Conservation (phyloP, 2,329 filamentous ascomycete genomes). For the Hypoxylon sp. region DNA sequence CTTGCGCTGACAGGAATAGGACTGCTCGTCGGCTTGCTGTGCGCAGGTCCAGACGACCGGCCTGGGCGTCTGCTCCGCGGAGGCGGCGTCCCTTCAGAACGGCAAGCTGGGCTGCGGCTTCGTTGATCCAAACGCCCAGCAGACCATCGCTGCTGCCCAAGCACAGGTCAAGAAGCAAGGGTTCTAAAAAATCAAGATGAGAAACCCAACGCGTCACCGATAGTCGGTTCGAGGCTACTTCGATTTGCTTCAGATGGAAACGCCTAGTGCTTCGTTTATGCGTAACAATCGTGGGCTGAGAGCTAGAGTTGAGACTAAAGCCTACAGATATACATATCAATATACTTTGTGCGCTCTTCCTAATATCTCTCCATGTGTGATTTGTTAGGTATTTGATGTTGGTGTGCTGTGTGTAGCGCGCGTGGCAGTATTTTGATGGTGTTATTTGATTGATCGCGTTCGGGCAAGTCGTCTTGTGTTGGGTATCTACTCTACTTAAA, state of each 20-base stretch:
- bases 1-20: conserved; percentile 21
- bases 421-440: neutral
- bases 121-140: conserved; percentile 51
- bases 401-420: neutral
- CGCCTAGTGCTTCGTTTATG: neutral
- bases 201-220: neutral
- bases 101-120: conserved; percentile 55
- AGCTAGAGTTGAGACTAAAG: neutral
- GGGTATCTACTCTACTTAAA: neutral
- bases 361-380: neutral
- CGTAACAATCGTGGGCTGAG: neutral
- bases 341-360: neutral
- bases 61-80: conserved; percentile 38
- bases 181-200: conserved; percentile 43
- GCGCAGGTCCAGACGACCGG: conserved; percentile 45
- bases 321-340: neutral
- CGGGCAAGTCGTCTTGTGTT: neutral
- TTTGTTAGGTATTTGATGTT: neutral
- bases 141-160: conserved; percentile 49
- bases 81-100: conserved; percentile 46
- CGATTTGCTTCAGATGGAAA: neutral
- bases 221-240: neutral
- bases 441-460: neutral
- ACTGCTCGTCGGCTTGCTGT: conserved; percentile 51
- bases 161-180: conserved; percentile 52